Evolutionary conservation across 2,329 filamentous ascomycete species (phyloP), one percentile per base, ranked within the genome.

Genomic region (Exophiala dermatitidis): DNA sequence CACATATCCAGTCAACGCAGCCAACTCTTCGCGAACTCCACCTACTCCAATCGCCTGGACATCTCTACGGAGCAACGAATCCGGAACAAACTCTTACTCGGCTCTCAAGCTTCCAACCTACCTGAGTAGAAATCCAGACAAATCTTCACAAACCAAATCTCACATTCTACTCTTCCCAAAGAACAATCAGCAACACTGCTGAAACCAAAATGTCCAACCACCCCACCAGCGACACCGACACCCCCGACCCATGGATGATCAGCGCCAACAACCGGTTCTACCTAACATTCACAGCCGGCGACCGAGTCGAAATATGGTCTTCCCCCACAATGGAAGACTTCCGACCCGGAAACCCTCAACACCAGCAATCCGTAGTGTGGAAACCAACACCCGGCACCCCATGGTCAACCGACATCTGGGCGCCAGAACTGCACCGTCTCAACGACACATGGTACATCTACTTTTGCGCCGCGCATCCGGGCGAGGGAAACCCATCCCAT

Each of bases 381-480:
- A 68, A 69, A 19, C 73, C 76, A 31, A 65, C 71, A 0, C 71
- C 70, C 8, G 65, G 71, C 53, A 69, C 68, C 6, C 64, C 67
- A 12, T 74, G 72, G 68, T 71, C 69, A 5, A 72, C 66, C 38
- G 72, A 71, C 57, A 67, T 81, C 32, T 81, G 78, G 78, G 78
- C 78, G 0, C 78, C 78, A 0, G 78, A 81, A 66, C 68, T 81
- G 0, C 78, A 81, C 62, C 65, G 65, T 45, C 67, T 80, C 29
- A 65, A 72, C 36, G 74, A 72, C 0, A 70, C 70, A 26, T 81
- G 78, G 78, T 81, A 78, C 63, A 69, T 79, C 55, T 80, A 80
- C 64, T 75, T 61, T 33, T 59, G 56, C 31, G 61, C 44, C 37
- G 58, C 56, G 5, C 59, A 57, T 9, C 60, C 59, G 10, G 58